These are phyloP conservation scores for Lentinula raphanica DNA, from an alignment of 768 basidiomycete genomes.

Conservation along the genomic window DNA sequence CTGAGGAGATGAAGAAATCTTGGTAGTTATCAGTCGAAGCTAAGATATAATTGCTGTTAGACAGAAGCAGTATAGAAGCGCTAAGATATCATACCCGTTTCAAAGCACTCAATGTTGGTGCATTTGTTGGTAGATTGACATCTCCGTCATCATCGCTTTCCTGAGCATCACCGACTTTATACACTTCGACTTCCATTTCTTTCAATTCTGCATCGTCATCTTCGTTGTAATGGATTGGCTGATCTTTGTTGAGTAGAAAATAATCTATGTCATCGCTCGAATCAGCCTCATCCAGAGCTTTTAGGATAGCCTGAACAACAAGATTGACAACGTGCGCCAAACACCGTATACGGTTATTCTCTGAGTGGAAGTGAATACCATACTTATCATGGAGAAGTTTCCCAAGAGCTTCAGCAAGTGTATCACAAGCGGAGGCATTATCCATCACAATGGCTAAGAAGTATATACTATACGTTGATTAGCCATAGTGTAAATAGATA, in stretches of 20 bases:
- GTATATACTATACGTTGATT: too few relatives aligned
- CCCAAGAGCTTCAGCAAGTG: constrained; percentile 19
- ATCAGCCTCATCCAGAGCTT: constrained; percentile 19
- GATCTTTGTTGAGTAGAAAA: constrained; percentile 22
- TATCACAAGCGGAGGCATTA: constrained; percentile 29
- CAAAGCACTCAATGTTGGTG: too few relatives aligned
- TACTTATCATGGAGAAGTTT: constrained; percentile 18
- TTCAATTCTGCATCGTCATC: constrained; percentile 18
- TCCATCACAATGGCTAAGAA: constrained; percentile 21
- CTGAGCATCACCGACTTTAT: too few relatives aligned
- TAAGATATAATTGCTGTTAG: too few relatives aligned
- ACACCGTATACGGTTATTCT: constrained; percentile 28
- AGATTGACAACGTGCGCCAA: constrained; percentile 31
- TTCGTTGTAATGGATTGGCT: constrained; percentile 24
- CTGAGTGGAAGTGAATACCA: constrained; percentile 1
- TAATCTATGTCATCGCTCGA: constrained; percentile 22
- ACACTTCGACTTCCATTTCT: neutral
- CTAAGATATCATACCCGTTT: too few relatives aligned
- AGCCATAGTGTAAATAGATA: too few relatives aligned
- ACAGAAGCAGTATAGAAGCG: too few relatives aligned
- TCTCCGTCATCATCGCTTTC: too few relatives aligned
- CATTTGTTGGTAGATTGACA: too few relatives aligned
- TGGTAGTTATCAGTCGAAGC: too few relatives aligned
- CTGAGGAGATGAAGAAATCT: too few relatives aligned
- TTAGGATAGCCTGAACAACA: constrained; percentile 28